Conservation (phyloP, 352 stramenopile genomes). For the Globisporangium viniferum region DNA sequence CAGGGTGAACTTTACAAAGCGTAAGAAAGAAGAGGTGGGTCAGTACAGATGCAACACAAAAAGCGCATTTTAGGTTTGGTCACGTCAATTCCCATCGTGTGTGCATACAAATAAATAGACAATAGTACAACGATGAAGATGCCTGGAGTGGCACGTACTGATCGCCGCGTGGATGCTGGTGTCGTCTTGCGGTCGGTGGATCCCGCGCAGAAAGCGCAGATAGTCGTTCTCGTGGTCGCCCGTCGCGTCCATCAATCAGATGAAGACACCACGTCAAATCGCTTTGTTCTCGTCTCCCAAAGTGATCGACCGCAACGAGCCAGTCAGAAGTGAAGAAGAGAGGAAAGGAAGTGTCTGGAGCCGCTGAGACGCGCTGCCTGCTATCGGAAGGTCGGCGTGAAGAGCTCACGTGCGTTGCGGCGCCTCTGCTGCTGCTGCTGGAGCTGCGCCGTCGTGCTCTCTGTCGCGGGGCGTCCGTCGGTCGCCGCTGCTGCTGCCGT, state of each 20-base stretch:
- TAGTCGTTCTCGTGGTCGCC: slow-evolving; percentile 63
- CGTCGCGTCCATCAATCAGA: slow-evolving; percentile 19
- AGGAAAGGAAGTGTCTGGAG: not conserved
- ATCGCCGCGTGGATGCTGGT: slow-evolving; percentile 36
- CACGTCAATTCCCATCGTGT: not conserved
- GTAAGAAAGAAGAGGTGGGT: slow-evolving; percentile 5
- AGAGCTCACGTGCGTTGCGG: not conserved
- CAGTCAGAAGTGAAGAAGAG: not conserved
- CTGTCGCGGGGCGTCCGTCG: not conserved
- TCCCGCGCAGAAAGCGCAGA: slow-evolving; percentile 68
- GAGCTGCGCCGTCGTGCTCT: not conserved
- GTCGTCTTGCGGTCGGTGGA: slow-evolving; percentile 52
- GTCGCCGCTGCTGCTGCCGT: not conserved
- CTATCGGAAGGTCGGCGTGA: not conserved
- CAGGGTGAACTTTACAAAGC: not conserved
- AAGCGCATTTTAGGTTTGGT: not conserved
- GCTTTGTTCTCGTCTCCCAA: not conserved
- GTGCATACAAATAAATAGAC: not conserved
- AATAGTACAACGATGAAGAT: slow-evolving; percentile 2
- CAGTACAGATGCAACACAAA: not conserved
- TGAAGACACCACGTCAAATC: not conserved
- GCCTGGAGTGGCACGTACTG: slow-evolving; percentile 22
- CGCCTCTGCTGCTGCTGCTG: not conserved
- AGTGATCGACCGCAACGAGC: not conserved
- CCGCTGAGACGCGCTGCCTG: not conserved